Percentiles rank a stretch among this genome's conserved stretches.
Evolutionary conservation across 2,329 filamentous ascomycete genomes (phyloP).

Genomic region (Hypoxylon sp.): DNA sequence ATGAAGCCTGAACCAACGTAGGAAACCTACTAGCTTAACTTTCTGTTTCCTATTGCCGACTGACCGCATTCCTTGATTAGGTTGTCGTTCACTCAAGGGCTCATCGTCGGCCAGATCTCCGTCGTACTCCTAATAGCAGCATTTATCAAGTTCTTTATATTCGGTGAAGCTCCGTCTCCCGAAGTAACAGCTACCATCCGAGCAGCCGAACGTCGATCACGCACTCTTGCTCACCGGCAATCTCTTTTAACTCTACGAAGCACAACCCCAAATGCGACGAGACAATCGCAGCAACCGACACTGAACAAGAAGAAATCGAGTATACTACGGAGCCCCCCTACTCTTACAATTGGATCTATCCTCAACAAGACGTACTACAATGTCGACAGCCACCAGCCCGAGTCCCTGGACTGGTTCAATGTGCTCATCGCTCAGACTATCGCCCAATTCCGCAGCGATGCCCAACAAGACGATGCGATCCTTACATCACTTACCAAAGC

Average conservation of each 20-base stretch:
- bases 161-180: constrained; percentile 89
- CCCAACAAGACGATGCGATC: constrained; percentile 91
- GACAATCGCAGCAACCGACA: constrained; percentile 59
- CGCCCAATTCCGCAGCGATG: constrained; percentile 93
- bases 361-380: constrained; percentile 98
- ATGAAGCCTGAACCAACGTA: constrained; percentile 55
- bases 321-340: constrained; percentile 79
- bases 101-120: constrained; percentile 92
- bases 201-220: constrained; percentile 80
- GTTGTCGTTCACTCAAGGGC: constrained; percentile 92
- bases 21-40: constrained; percentile 35
- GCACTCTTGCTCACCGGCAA: constrained; percentile 82
- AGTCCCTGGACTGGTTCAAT: constrained; percentile 99
- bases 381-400: constrained; percentile 93
- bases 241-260: constrained; percentile 75
- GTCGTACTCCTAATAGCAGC: constrained; percentile 91
- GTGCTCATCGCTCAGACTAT: constrained; percentile 97
- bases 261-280: constrained; percentile 55
- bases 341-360: constrained; percentile 92
- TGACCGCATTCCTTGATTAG: constrained; percentile 60
- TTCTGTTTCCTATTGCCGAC: constrained; percentile 32
- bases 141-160: constrained; percentile 99
- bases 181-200: constrained; percentile 83
- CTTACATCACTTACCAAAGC: constrained; percentile 86
- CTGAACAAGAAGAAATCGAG: constrained; percentile 78